Evolutionary conservation across 2,329 filamentous ascomycete genomes (phyloP).

Genomic region (Phialocephala subalpina): DNA sequence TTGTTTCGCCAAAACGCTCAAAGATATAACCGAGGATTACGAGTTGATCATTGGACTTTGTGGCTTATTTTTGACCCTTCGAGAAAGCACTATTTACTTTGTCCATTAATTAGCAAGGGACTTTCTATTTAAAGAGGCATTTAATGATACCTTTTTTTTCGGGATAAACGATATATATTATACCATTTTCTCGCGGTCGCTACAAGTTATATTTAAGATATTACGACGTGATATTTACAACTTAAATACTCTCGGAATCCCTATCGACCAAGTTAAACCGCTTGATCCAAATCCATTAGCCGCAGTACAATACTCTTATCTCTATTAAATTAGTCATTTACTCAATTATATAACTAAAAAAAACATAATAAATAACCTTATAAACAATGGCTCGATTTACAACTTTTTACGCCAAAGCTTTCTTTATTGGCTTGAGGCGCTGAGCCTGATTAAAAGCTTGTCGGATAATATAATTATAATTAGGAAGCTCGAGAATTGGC

Average conservation of each 20-base stretch:
- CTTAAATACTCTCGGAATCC: constrained; percentile 16
- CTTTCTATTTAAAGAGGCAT: constrained; percentile 38
- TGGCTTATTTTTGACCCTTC: constrained; percentile 45
- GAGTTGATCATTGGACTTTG: constrained; percentile 47
- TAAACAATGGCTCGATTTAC: constrained; percentile 13
- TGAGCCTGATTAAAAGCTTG: constrained; percentile 19
- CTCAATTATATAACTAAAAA: constrained; percentile 5
- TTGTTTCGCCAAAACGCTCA: constrained; percentile 28
- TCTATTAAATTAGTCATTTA: constrained; percentile 18
- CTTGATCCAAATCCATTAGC: constrained; percentile 16
- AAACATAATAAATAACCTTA: constrained; percentile 1
- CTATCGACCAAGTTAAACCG: constrained; percentile 17
- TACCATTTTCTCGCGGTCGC: constrained; percentile 20
- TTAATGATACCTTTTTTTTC: constrained; percentile 42
- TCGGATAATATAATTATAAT: constrained; percentile 19
- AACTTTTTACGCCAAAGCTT: constrained; percentile 12
- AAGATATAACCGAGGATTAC: constrained; percentile 18
- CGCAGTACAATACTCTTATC: constrained; percentile 19
- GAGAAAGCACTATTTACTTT: constrained; percentile 37
- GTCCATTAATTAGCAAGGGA: constrained; percentile 46
- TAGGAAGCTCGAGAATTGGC: constrained; percentile 18
- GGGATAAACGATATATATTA: constrained; percentile 28
- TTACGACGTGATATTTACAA: constrained; percentile 18
- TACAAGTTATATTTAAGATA: constrained; percentile 18
- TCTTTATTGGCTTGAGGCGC: constrained; percentile 22